Conservation (phyloP, 192 early-diverging fungal species). For the Rhizoclosmatium globosum region DNA sequence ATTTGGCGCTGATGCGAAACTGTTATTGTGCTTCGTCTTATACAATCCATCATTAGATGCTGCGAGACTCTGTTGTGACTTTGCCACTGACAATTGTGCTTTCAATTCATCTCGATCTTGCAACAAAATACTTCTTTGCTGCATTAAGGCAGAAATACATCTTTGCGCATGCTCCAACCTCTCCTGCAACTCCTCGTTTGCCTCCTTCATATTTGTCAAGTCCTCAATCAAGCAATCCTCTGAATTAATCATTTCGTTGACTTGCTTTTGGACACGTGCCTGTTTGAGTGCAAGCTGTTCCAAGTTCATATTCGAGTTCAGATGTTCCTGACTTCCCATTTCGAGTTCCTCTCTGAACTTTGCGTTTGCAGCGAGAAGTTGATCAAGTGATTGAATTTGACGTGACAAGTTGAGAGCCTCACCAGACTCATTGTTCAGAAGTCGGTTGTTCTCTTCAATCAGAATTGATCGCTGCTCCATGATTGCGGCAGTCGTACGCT, state of each 20-base stretch:
- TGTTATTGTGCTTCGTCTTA: slow-evolving; percentile 30
- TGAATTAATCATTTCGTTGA: slow-evolving; percentile 22
- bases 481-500: slow-evolving; percentile 36
- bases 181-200: slow-evolving; percentile 32
- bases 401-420: slow-evolving; percentile 2
- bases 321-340: not conserved
- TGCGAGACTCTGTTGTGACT: slow-evolving; percentile 10
- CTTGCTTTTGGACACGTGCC: slow-evolving; percentile 10
- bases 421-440: slow-evolving; percentile 16
- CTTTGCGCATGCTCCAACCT: slow-evolving; percentile 18
- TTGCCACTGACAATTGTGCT: slow-evolving; percentile 6
- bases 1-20: slow-evolving; percentile 31
- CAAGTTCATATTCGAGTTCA: slow-evolving; percentile 3
- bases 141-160: slow-evolving; percentile 27
- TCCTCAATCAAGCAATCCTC: slow-evolving; percentile 39
- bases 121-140: slow-evolving; percentile 35
- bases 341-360: slow-evolving; percentile 1
- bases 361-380: slow-evolving; percentile 14
- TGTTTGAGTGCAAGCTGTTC: slow-evolving; percentile 17
- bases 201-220: slow-evolving; percentile 16
- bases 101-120: slow-evolving; percentile 31
- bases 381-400: slow-evolving; percentile 34
- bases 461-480: slow-evolving; percentile 36
- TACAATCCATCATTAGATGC: not conserved
- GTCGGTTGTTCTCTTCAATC: slow-evolving; percentile 31